Conservation (phyloP, 495 filamentous ascomycete species). For the Talaromyces liani region DNA sequence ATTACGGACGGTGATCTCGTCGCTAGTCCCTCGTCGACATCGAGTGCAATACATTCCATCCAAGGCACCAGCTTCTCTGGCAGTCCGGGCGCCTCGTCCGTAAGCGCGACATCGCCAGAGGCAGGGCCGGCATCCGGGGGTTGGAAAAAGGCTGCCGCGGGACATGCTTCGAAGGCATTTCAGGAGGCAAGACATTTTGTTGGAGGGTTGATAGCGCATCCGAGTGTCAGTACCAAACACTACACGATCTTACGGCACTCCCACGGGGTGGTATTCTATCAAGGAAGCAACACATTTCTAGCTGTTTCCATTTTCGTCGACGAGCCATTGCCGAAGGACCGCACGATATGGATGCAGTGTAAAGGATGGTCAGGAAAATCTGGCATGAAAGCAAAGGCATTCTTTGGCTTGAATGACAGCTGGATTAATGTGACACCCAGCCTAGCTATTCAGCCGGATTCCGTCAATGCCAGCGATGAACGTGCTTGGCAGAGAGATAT, state of each 20-base stretch:
- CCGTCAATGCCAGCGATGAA: constrained; percentile 44
- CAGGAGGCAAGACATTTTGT: constrained; percentile 55
- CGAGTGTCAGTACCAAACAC: constrained; percentile 57
- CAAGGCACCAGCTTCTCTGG: neutral
- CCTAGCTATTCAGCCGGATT: constrained; percentile 31
- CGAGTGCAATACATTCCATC: neutral
- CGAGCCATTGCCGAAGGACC: constrained; percentile 44
- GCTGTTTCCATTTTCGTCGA: constrained; percentile 56
- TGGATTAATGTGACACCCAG: constrained; percentile 62
- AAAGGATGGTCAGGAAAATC: constrained; percentile 61
- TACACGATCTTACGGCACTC: constrained; percentile 62
- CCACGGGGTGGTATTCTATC: constrained; percentile 53
- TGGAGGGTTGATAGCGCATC: constrained; percentile 54
- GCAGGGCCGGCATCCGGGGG: neutral
- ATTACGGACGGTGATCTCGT: neutral
- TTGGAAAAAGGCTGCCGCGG: constrained; percentile 8
- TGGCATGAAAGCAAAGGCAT: constrained; percentile 57
- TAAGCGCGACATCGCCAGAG: neutral
- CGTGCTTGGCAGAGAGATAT: constrained; percentile 63
- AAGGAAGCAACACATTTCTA: constrained; percentile 53
- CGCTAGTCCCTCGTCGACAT: neutral
- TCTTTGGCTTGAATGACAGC: constrained; percentile 44
- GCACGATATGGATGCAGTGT: constrained; percentile 58
- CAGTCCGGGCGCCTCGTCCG: neutral
- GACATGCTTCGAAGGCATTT: constrained; percentile 31